These are phyloP conservation scores for Vitis riparia DNA, from an alignment of 164 flowering plant genomes.

Conservation along the genomic window DNA sequence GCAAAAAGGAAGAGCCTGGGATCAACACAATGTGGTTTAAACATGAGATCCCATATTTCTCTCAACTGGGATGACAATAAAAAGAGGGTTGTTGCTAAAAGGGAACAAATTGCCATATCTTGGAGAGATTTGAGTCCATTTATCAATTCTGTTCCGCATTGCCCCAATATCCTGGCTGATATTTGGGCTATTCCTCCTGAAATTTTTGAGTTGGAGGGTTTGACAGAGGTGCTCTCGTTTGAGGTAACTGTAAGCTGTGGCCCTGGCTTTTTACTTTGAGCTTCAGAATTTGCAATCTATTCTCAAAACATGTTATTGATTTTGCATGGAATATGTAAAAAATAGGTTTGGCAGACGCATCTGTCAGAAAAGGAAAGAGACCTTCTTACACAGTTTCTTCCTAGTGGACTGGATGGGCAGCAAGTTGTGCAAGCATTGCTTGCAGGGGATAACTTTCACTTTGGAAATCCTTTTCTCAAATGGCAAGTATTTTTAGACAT, in stretches of 20 bases:
- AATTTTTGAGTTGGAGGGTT: slow-evolving; percentile 57
- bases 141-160: slow-evolving; percentile 33
- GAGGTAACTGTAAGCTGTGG: slow-evolving; percentile 49
- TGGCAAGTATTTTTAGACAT: slow-evolving; percentile 48
- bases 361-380: slow-evolving; percentile 68
- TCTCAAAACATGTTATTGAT: background rate
- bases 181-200: slow-evolving; percentile 58
- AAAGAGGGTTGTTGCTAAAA: slow-evolving; percentile 63
- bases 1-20: slow-evolving; percentile 50
- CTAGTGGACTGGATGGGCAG: slow-evolving; percentile 50
- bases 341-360: slow-evolving; percentile 69
- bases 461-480: slow-evolving; percentile 75
- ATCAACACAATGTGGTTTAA: slow-evolving; percentile 27
- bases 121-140: slow-evolving; percentile 63
- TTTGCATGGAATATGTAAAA: background rate
- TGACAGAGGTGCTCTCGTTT: slow-evolving; percentile 59
- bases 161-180: slow-evolving; percentile 56
- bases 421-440: slow-evolving; percentile 59
- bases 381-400: slow-evolving; percentile 68
- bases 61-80: slow-evolving; percentile 68
- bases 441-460: slow-evolving; percentile 66
- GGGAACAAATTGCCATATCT: slow-evolving; percentile 70
- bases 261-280: background rate
- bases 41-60: slow-evolving; percentile 49
- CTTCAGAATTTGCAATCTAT: background rate